phyloP scores from a whole-genome alignment of 177 flowering plant species.

The Tripterygium wilfordii region DNA sequence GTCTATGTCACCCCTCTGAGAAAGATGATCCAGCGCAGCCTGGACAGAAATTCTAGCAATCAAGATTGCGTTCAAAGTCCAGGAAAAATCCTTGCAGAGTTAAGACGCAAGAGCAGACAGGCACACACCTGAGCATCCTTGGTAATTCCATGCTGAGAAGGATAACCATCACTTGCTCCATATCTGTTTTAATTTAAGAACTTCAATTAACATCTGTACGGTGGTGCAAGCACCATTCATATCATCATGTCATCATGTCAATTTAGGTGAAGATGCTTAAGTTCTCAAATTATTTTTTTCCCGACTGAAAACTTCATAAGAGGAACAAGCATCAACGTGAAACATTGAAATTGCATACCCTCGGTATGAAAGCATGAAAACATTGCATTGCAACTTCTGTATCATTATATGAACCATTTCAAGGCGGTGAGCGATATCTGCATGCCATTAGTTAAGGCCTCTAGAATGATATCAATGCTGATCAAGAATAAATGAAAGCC shows the following conservation, averaged over 20 bases:
- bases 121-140: conserved; percentile 84
- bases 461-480: conserved; percentile 13
- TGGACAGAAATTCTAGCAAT: conserved; percentile 15
- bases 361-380: conserved; percentile 97
- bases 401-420: conserved; percentile 95
- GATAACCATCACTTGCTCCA: conserved; percentile 97
- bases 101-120: conserved; percentile 1
- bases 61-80: neutral
- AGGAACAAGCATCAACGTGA: no score
- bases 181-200: conserved; percentile 43
- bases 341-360: conserved; percentile 46
- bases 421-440: conserved; percentile 99
- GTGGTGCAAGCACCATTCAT: neutral
- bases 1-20: conserved; percentile 87
- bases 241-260: no score
- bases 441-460: conserved; percentile 42
- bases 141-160: conserved; percentile 89
- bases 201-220: neutral
- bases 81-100: neutral
- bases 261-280: neutral
- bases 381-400: conserved; percentile 92
- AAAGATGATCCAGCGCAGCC: conserved; percentile 97
- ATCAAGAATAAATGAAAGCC: no score
- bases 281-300: no score
- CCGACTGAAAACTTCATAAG: neutral